Percentiles rank a stretch among this genome's conserved stretches.
phyloP scores from a whole-genome alignment of 2,329 filamentous ascomycete genomes.

The Mollisiaceae sp. region DNA sequence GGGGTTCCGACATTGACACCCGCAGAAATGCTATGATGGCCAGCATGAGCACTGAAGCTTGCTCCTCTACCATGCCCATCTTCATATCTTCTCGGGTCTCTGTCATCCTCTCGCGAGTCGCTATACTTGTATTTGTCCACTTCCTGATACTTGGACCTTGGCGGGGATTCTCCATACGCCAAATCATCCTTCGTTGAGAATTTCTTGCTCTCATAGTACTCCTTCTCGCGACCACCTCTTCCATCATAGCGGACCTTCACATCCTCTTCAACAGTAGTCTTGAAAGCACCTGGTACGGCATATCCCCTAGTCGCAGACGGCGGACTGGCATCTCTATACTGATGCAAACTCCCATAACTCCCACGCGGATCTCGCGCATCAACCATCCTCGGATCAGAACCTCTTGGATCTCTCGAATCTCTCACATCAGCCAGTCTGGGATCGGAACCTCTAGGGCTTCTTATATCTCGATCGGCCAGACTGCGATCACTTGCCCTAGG shows the following conservation, averaged over 20 bases:
- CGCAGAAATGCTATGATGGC: conserved; percentile 34
- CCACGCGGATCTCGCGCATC: conserved; percentile 15
- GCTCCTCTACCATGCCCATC: conserved; percentile 24
- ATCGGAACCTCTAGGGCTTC: conserved; percentile 4
- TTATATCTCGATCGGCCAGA: conserved; percentile 9
- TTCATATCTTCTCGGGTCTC: conserved; percentile 33
- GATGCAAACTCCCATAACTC: conserved; percentile 19
- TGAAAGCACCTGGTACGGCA: conserved; percentile 31
- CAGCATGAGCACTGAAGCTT: conserved; percentile 37
- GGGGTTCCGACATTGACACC: conserved; percentile 31
- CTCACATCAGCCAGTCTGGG: neutral
- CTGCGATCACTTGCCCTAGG: conserved; percentile 10
- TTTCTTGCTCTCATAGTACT: conserved; percentile 30
- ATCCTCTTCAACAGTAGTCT: conserved; percentile 26
- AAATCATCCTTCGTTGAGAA: conserved; percentile 21
- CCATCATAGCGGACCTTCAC: conserved; percentile 26
- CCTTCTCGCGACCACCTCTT: conserved; percentile 30
- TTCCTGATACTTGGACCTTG: conserved; percentile 35
- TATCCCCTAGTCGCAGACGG: conserved; percentile 18
- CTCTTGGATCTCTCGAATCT: conserved; percentile 13
- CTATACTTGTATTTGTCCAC: conserved; percentile 39
- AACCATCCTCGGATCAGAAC: neutral
- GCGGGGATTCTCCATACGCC: conserved; percentile 16
- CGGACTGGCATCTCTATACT: conserved; percentile 19
- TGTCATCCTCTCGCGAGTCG: conserved; percentile 26